Percentiles rank a stretch among this genome's conserved stretches.
Conservation (phyloP, 139 green algal genomes). For the Coelastrella sp. region DNA sequence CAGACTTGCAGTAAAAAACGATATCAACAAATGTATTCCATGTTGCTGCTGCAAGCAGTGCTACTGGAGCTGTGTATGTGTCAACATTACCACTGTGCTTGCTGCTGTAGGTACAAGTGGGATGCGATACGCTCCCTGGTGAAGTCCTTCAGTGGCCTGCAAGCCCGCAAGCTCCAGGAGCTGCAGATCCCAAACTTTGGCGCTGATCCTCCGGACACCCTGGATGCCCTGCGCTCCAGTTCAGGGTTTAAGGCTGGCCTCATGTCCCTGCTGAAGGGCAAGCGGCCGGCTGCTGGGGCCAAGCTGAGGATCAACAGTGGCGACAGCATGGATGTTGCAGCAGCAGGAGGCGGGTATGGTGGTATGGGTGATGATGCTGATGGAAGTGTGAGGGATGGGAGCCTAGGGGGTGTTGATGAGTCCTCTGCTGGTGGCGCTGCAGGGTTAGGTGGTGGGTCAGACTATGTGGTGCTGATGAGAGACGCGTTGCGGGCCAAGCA, state of each 20-base stretch:
- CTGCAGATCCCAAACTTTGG: slow-evolving; percentile 43
- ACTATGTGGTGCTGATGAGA: slow-evolving; percentile 24
- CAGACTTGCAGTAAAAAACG: no score
- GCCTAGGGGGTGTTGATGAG: neutral
- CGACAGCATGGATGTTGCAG: neutral
- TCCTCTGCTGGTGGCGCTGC: neutral
- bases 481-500: slow-evolving; percentile 23
- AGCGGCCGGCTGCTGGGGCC: neutral
- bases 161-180: slow-evolving; percentile 80
- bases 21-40: neutral
- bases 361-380: neutral
- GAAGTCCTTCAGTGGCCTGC: slow-evolving; percentile 75
- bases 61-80: neutral
- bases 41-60: neutral
- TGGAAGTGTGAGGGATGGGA: neutral
- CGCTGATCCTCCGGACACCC: slow-evolving; percentile 6
- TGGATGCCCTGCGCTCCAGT: slow-evolving; percentile 27
- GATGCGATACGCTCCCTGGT: slow-evolving; percentile 75
- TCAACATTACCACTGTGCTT: neutral
- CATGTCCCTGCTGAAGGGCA: slow-evolving; percentile 25
- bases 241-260: slow-evolving; percentile 30
- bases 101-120: slow-evolving; percentile 76
- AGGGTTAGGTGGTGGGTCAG: neutral
- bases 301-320: neutral
- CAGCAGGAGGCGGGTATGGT: neutral